Evolutionary conservation across 371 early-diverging fungal genomes (phyloP), one percentile per base, ranked within the genome.

Genomic region (Zopfochytrium polystomum): DNA sequence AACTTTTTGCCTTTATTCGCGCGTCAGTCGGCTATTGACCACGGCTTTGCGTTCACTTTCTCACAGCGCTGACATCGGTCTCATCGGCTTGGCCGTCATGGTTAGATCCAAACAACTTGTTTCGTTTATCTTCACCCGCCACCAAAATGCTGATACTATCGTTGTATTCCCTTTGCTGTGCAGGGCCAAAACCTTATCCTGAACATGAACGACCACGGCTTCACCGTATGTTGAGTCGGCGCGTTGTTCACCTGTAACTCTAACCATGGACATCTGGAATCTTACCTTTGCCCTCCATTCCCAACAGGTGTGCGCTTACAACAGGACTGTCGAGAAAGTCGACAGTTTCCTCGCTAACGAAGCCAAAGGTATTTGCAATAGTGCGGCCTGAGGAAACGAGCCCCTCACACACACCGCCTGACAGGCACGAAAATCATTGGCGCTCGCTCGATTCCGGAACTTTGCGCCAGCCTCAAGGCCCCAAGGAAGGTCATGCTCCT

Each of bases 11-110:
- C n/a, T n/a, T n/a, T n/a, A n/a, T n/a, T n/a, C n/a, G n/a, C n/a
- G n/a, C n/a, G n/a, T n/a, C n/a, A n/a, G n/a, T n/a, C n/a, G n/a
- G n/a, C n/a, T n/a, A n/a, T n/a, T n/a, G n/a, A n/a, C n/a, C n/a
- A n/a, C n/a, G n/a, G n/a, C n/a, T n/a, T n/a, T n/a, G n/a, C n/a
- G n/a, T n/a, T n/a, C n/a, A n/a, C n/a, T n/a, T n/a, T n/a, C n/a
- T n/a, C n/a, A n/a, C n/a, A 91, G 92, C 79, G 96, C 92, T 84
- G 98, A 99, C 79, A 91, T 99, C 71, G 99, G 98, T 76, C 89
- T 99, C 68, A 96, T 99, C 74, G 99, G 99, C 73, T 84, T 99
- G 77, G 99, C 98, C 76, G 97, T 97, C 71, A 99, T 99, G 99
- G 95, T 95, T 86, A 63, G 75, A 65, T 1, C 4, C 38, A 11